Conservation (phyloP, 2,329 filamentous ascomycete species). For the Talaromyces funiculosus region DNA sequence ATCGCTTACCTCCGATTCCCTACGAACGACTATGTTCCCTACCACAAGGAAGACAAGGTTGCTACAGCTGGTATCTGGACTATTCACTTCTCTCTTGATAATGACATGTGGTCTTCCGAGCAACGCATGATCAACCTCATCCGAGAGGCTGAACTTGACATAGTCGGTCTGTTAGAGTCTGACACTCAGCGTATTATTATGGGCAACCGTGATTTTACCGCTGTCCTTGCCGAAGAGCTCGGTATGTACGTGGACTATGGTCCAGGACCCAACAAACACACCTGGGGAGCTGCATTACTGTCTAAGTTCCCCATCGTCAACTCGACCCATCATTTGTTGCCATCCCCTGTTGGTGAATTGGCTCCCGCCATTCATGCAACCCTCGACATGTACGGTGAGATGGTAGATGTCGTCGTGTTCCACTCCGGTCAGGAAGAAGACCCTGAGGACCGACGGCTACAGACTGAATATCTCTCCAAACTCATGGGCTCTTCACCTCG, state of each 20-base stretch:
- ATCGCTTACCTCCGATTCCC: slow-evolving; percentile 89
- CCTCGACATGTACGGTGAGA: slow-evolving; percentile 80
- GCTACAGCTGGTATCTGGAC: slow-evolving; percentile 98
- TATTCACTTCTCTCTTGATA: slow-evolving; percentile 95
- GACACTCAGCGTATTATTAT: slow-evolving; percentile 98
- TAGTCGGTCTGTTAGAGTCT: slow-evolving; percentile 87
- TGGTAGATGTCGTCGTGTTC: slow-evolving; percentile 94
- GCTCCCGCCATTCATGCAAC: slow-evolving; percentile 97
- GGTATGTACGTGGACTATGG: slow-evolving; percentile 99
- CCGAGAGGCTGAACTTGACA: slow-evolving; percentile 92
- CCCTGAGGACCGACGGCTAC: slow-evolving; percentile 79
- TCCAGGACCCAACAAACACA: slow-evolving; percentile 97
- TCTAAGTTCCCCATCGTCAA: slow-evolving; percentile 98
- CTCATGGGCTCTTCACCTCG: slow-evolving; percentile 79
- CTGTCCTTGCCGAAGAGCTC: slow-evolving; percentile 89
- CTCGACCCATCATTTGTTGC: slow-evolving; percentile 90
- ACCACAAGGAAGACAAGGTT: slow-evolving; percentile 80
- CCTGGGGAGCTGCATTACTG: slow-evolving; percentile 86
- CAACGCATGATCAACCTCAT: slow-evolving; percentile 86
- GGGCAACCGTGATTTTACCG: slow-evolving; percentile 95
- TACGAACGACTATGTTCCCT: slow-evolving; percentile 81
- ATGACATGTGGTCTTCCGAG: slow-evolving; percentile 98
- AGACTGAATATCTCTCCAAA: slow-evolving; percentile 77
- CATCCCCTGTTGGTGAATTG: slow-evolving; percentile 87
- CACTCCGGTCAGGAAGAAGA: slow-evolving; percentile 98